phyloP scores from a whole-genome alignment of 805 yeast genomes.

The Nakazawaea ernobii region DNA sequence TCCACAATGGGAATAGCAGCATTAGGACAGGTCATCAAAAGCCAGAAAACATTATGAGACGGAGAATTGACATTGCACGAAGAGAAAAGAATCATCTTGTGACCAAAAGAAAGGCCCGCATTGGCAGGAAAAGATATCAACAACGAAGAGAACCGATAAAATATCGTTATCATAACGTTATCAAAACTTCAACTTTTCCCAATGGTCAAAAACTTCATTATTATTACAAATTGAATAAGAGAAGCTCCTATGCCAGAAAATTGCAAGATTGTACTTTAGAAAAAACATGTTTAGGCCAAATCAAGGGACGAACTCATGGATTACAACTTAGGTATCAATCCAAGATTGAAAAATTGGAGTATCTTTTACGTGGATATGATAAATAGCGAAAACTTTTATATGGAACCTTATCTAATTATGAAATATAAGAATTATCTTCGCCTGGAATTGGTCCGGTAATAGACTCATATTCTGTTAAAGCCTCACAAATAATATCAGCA shows the following conservation, averaged over 20 bases:
- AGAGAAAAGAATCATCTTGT: neutral
- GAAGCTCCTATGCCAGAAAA: neutral
- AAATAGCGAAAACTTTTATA: neutral
- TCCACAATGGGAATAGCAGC: too few species aligned
- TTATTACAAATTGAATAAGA: slow-evolving; percentile 1
- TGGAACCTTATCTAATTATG: neutral
- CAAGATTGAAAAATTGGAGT: neutral
- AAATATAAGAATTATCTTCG: slow-evolving; percentile 8
- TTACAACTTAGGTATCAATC: slow-evolving; percentile 3
- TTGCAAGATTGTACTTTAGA: neutral
- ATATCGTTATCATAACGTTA: neutral
- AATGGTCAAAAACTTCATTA: slow-evolving; percentile 1
- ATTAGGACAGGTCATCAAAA: too few species aligned
- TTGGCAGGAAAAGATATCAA: neutral
- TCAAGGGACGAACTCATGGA: slow-evolving; percentile 1
- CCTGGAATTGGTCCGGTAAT: slow-evolving; percentile 9
- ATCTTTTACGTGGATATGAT: slow-evolving; percentile 1
- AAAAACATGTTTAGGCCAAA: slow-evolving; percentile 2
- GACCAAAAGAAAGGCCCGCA: neutral
- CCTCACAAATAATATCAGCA: slow-evolving; percentile 18
- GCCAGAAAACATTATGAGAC: neutral
- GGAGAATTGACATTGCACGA: neutral
- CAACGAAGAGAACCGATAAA: neutral
- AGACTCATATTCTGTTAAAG: slow-evolving; percentile 9
- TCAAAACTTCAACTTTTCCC: neutral